Conservation (phyloP, 2,329 filamentous ascomycete species). For the Aspergillus aculeatinus region DNA sequence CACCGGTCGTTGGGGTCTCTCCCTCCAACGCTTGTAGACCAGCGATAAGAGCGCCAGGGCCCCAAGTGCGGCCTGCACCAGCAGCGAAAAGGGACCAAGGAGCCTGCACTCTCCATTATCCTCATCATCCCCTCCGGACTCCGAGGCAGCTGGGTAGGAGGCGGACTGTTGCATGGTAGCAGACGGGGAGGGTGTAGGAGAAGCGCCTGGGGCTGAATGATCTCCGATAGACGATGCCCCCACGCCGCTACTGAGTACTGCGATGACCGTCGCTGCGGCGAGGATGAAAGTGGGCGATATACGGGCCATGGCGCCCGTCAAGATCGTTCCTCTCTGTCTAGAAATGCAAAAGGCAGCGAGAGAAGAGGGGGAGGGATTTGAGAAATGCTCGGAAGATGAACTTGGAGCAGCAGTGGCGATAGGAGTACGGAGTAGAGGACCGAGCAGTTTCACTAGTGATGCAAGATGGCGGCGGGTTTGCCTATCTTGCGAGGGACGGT, state of each 20-base stretch:
- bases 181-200: slow-evolving; percentile 20
- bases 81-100: slow-evolving; percentile 82
- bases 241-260: slow-evolving; percentile 12
- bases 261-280: slow-evolving; percentile 7
- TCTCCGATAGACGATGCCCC: slow-evolving; percentile 15
- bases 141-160: slow-evolving; percentile 19
- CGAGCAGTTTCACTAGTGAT: slow-evolving; percentile 4
- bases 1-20: slow-evolving; percentile 84
- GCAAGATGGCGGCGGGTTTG: slow-evolving; percentile 4
- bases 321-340: background rate
- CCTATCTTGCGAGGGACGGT: slow-evolving; percentile 9
- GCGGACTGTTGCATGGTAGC: slow-evolving; percentile 23
- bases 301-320: slow-evolving; percentile 7
- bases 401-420: background rate
- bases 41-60: slow-evolving; percentile 78
- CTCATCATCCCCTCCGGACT: slow-evolving; percentile 40
- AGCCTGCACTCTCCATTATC: slow-evolving; percentile 77
- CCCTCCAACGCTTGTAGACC: slow-evolving; percentile 90
- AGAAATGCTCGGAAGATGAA: background rate
- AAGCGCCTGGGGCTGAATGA: slow-evolving; percentile 13
- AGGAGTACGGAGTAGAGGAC: background rate
- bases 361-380: background rate
- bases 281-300: background rate
- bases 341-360: background rate
- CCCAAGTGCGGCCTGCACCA: slow-evolving; percentile 86